A percentile compares a stretch with the other conserved stretches of the same genome.
Evolutionary conservation across 169 alveolate species (phyloP).

Genomic region (Eimeria sp.): DNA sequence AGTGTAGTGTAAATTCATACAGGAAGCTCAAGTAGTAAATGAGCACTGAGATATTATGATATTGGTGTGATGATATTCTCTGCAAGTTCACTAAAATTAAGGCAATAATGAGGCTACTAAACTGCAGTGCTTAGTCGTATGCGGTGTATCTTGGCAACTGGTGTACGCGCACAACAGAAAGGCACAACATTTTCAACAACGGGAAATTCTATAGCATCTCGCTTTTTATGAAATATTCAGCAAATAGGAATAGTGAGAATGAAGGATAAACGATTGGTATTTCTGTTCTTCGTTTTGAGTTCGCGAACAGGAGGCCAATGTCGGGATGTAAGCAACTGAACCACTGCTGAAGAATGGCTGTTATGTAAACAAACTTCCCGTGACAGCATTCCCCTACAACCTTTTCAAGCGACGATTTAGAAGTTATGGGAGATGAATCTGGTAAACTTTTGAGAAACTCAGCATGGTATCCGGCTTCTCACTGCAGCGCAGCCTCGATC

Average conservation of each 20-base stretch:
- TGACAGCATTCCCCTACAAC: not conserved
- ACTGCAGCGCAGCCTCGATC: constrained; percentile 46
- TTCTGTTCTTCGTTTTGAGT: not conserved
- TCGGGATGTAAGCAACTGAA: constrained; percentile 37
- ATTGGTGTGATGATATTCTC: not conserved
- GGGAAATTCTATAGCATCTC: not conserved
- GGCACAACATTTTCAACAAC: not conserved
- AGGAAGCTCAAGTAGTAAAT: not conserved
- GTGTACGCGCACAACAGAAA: constrained; percentile 3
- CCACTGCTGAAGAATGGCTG: not conserved
- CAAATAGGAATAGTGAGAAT: not conserved
- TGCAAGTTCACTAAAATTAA: not conserved
- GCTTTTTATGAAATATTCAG: not conserved
- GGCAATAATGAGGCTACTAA: not conserved
- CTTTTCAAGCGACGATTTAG: constrained; percentile 46
- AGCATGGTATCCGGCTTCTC: not conserved
- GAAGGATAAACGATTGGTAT: not conserved
- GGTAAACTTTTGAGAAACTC: not conserved
- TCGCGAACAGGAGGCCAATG: not conserved
- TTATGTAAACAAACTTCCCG: not conserved
- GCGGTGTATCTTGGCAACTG: constrained; percentile 8
- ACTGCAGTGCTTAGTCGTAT: not conserved
- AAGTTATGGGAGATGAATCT: constrained; percentile 41
- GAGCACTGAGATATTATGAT: not conserved
- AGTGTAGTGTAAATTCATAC: not conserved